These are phyloP conservation scores for Akanthomyces dipterigenus DNA, from an alignment of 2,329 filamentous ascomycete genomes.

Conservation along the genomic window DNA sequence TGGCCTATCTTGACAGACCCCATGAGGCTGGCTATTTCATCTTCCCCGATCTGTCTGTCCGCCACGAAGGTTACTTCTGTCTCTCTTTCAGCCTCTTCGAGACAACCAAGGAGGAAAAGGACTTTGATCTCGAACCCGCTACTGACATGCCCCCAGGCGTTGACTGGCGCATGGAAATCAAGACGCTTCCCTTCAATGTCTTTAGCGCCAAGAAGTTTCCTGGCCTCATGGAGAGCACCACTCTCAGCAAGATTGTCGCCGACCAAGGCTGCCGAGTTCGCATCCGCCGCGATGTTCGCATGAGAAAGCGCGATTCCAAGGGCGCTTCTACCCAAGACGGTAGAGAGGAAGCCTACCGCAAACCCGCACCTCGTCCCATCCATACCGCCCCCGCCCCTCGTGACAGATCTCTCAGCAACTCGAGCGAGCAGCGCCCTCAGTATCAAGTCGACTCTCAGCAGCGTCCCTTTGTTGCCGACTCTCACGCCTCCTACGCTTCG, in stretches of 20 bases:
- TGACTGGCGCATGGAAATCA: conserved; percentile 82
- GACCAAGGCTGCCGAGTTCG: conserved; percentile 96
- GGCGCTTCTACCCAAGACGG: conserved; percentile 51
- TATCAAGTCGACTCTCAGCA: conserved; percentile 36
- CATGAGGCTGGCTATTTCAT: conserved; percentile 82
- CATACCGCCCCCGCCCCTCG: conserved; percentile 30
- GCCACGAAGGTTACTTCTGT: conserved; percentile 90
- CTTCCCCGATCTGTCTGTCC: conserved; percentile 92
- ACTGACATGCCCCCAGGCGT: conserved; percentile 49
- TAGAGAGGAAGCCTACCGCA: conserved; percentile 47
- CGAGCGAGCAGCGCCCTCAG: conserved; percentile 41
- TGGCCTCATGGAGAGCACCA: conserved; percentile 82
- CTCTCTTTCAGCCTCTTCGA: conserved; percentile 91
- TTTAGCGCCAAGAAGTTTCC: conserved; percentile 99
- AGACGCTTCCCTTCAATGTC: conserved; percentile 79
- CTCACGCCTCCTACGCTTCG: conserved; percentile 36
- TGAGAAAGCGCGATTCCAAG: conserved; percentile 78
- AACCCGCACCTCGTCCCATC: conserved; percentile 28
- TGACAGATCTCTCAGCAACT: conserved; percentile 55
- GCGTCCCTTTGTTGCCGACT: conserved; percentile 42
- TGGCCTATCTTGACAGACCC: conserved; percentile 91
- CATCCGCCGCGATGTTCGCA: conserved; percentile 87
- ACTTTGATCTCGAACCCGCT: conserved; percentile 56
- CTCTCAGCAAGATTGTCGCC: conserved; percentile 80
- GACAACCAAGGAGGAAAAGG: conserved; percentile 78